Evolutionary conservation across 345 rosid genomes (phyloP), one percentile per base, ranked within the genome.

Genomic region (thale cress (Arabidopsis thaliana)): DNA sequence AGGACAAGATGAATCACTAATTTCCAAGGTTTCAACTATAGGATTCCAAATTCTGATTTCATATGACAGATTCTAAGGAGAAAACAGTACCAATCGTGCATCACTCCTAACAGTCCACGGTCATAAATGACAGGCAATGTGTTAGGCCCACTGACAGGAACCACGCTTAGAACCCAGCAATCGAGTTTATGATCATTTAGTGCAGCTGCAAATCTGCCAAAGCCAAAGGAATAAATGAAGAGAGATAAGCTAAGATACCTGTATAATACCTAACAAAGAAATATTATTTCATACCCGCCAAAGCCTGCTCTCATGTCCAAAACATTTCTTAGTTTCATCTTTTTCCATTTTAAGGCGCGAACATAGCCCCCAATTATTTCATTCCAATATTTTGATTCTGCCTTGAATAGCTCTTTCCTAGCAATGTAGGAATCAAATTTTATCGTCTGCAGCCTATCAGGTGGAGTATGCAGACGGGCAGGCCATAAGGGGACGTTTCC

Each of bases 281-380:
- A 4, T 44, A 58, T 24, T 30, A 71, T 51, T 72, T 9, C 25
- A 34, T 93, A 95, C 98, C 99, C 98, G 83, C 98, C 99, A 84
- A 84, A 95, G 85, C 94, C 86, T 55, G 98, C 96, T 84, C 74
- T 93, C 98, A 95, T 93, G 85, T 95, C 99, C 87, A 95, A 33
- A 13, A 95, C 88, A 74, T 95, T 95, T 91, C 98, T 85, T 42
- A 93, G 58, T 66, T 77, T 90, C 72, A 85, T 71, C 73, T 86
- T 83, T 85, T 81, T 89, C 99, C 99, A 93, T 36, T 85, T 88
- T 58, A 90, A 79, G 73, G 81, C 87, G 44, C 93, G 88, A 32
- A 90, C 77, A 80, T 86, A 95, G 60, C 97, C 80, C 25, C 79
- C 85, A 59, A 95, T 82, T 59, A 82, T 88, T 72, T 89, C 97